A percentile compares a stretch with the other conserved stretches of the same genome.
Conservation (phyloP, 2,329 filamentous ascomycete species). For the Verticillium nonalfalfae region DNA sequence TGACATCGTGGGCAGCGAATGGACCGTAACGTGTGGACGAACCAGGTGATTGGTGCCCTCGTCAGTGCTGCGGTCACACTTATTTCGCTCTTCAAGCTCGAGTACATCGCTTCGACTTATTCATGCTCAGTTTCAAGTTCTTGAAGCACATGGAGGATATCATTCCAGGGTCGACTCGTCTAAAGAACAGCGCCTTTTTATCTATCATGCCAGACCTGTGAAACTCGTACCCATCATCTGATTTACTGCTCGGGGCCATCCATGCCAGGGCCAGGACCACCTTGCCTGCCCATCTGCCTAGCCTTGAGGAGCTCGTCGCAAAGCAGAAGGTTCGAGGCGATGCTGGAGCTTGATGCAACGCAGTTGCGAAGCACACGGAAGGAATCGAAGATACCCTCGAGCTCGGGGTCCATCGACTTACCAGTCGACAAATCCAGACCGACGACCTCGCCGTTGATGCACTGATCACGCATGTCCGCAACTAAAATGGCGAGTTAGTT, state of each 20-base stretch:
- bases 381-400: conserved; percentile 91
- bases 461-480: conserved; percentile 79
- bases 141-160: conserved; percentile 4
- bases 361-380: conserved; percentile 93
- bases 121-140: too few species aligned
- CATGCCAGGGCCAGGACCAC: conserved; percentile 58
- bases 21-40: too few species aligned
- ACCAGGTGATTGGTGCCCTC: too few species aligned
- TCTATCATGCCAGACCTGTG: conserved; percentile 31
- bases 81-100: too few species aligned
- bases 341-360: conserved; percentile 88
- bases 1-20: too few species aligned
- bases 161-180: conserved; percentile 12
- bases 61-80: too few species aligned
- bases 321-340: conserved; percentile 88
- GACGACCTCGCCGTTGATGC: conserved; percentile 74
- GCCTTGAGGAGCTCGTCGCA: conserved; percentile 98
- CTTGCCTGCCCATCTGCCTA: conserved; percentile 77
- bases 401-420: conserved; percentile 88
- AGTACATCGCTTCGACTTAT: too few species aligned
- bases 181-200: conserved; percentile 20
- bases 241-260: conserved; percentile 49
- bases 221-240: conserved; percentile 25
- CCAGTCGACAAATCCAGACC: conserved; percentile 83
- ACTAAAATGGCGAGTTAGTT: conserved; percentile 42